Evolutionary conservation across 208 protist genomes (phyloP).

Genomic region (Novymonas esmeraldas): DNA sequence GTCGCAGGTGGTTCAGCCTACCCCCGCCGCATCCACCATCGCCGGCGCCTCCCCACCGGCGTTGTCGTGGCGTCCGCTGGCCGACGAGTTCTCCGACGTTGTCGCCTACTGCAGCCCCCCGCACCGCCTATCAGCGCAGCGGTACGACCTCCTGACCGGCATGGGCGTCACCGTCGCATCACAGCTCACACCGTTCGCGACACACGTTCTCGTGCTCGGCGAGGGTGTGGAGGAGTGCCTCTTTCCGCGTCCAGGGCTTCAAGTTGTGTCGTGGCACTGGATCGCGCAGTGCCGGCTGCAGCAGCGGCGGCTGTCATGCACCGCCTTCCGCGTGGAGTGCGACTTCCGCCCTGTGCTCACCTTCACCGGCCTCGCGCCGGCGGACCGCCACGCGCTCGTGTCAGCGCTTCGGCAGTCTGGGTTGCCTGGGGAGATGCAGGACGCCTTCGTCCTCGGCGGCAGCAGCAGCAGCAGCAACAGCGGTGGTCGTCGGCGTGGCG

Average conservation of each 20-base stretch:
- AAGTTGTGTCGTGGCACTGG: slow-evolving; percentile 67
- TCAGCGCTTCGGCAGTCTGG: slow-evolving; percentile 25
- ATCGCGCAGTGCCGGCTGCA: slow-evolving; percentile 40
- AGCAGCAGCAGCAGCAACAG: background rate
- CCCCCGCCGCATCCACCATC: slow-evolving; percentile 1
- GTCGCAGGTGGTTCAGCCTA: slow-evolving; percentile 17
- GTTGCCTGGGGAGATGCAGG: slow-evolving; percentile 44
- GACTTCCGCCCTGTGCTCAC: slow-evolving; percentile 50
- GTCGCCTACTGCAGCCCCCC: slow-evolving; percentile 31
- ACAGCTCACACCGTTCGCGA: slow-evolving; percentile 39
- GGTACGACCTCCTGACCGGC: slow-evolving; percentile 20
- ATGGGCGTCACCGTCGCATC: slow-evolving; percentile 22
- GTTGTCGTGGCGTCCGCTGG: slow-evolving; percentile 9
- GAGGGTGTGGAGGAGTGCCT: slow-evolving; percentile 27
- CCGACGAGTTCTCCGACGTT: slow-evolving; percentile 41
- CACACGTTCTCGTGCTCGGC: slow-evolving; percentile 52
- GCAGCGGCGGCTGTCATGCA: slow-evolving; percentile 37
- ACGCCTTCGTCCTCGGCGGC: slow-evolving; percentile 39
- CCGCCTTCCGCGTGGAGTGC: slow-evolving; percentile 36
- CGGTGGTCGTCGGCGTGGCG: background rate
- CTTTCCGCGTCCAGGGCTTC: slow-evolving; percentile 57
- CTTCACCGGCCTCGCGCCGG: slow-evolving; percentile 45
- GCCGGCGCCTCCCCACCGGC: background rate
- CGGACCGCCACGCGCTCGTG: slow-evolving; percentile 35
- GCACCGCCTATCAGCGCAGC: slow-evolving; percentile 9